These are phyloP conservation scores for Mucor saturninus DNA, from an alignment of 371 early-diverging fungal species.

Conservation along the genomic window DNA sequence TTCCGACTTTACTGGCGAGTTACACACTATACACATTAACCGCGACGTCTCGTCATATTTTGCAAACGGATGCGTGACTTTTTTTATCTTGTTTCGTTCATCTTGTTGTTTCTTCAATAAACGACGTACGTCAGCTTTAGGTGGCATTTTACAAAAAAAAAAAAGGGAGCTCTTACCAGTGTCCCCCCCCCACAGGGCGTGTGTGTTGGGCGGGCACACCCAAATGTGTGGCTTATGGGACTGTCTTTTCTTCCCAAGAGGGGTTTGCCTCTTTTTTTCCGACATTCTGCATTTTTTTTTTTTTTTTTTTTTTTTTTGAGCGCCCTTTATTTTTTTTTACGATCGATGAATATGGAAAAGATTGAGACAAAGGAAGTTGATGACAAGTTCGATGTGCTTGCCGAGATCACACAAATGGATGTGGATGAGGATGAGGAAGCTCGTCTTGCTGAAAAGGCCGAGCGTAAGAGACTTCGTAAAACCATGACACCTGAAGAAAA, in stretches of 20 bases:
- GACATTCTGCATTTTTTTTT: background rate
- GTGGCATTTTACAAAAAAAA: conserved; percentile 26
- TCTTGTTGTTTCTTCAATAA: conserved; percentile 47
- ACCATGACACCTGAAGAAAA: conserved; percentile 39
- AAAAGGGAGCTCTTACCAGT: background rate
- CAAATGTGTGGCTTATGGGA: conserved; percentile 12
- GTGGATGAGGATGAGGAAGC: conserved; percentile 21
- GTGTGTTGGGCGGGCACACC: background rate
- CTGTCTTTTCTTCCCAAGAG: background rate
- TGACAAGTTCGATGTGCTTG: conserved; percentile 31
- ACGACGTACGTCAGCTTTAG: conserved; percentile 42
- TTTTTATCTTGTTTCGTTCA: conserved; percentile 39
- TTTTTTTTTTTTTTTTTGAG: conserved; percentile 15
- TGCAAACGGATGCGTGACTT: conserved; percentile 50
- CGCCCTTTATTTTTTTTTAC: background rate
- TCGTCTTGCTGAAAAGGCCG: conserved; percentile 21
- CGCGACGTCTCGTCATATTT: conserved; percentile 48
- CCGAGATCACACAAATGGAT: conserved; percentile 21
- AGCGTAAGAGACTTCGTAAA: conserved; percentile 26
- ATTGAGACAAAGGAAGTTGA: conserved; percentile 19
- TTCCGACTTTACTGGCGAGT: conserved; percentile 34
- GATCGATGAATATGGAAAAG: conserved; percentile 17
- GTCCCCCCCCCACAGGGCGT: background rate
- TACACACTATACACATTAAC: conserved; percentile 44
- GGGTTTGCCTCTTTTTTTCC: background rate